Base-by-base conservation (phyloP, 495 filamentous ascomycete species). In the Staphylotrichum tortipilum region DNA sequence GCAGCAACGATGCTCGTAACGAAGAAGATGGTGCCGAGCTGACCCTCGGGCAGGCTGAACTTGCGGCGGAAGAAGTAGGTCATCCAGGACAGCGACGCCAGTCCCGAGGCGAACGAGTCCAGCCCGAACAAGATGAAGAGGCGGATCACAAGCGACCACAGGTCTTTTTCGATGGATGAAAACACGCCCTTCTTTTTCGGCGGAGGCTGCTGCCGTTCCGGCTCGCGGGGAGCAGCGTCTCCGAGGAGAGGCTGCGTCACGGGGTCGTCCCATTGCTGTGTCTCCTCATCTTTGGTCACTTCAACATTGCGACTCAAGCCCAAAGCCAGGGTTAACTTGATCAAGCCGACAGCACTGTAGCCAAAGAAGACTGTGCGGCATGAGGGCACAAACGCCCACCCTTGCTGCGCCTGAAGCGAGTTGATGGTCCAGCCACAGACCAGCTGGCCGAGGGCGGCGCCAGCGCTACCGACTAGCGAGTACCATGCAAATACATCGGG, bases 401-500 rank as follows among this genome's bases (percentile, higher is more conserved):
- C 68, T 4, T 73, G 67, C 17, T 7, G 54, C 53, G 0, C 63
- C 61, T 28, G 75, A 66, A 3, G 85, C 64, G 22, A 69, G 59
- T 44, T 76, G 9, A 86, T 73, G 3, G 79, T 58, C 77, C 82
- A 83, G 10, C 88, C 88, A 39, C 80, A 80, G 14, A 72, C 58
- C 52, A 86, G 66, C 46, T 80, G 78, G 0, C 88, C 88, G 7
- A 78, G 62, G 1, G 85, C 82, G 0, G 79, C 78, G 12, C 84
- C 85, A 14, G 85, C 83, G 0, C 78, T 80, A 9, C 84, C 85
- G 9, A 83, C 58, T 8, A 91, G 72, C 0, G 79, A 80, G 58
- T 92, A 89, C 88, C 88, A 94, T 7, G 87, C 82, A 57, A 88
- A 85, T 18, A 94, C 78, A 68, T 89, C 86, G 38, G 81, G 75